Base-by-base conservation (phyloP, 2,329 filamentous ascomycete species). In the Fusarium palustre region DNA sequence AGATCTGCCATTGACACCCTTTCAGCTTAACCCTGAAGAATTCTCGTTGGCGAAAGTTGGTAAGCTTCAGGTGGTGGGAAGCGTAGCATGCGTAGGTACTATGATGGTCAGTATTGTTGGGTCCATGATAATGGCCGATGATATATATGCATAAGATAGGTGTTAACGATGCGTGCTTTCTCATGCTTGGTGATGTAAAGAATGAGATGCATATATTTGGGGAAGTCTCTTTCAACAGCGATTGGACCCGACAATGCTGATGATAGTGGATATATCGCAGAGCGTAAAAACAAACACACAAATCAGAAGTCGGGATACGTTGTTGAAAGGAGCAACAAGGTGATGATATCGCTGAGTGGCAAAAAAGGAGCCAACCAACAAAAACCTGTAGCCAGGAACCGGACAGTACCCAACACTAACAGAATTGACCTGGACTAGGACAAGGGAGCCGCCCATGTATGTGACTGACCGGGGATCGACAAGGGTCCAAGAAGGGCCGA, bases 401-500 rank as follows among this genome's bases (percentile, higher is more conserved):
- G 59, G 53, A 56, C 52, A 59, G 58, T 57, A 28, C 50, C 33
- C 25, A 67, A 43, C 54, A 49, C 59, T 59, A 54, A 53, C 46
- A 49, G 49, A 67, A 58, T 53, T 71, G 65, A 71, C 70, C 65
- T 59, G 70, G 46, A 49, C 46, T 8, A 31, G 46, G 48, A 22
- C 25, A 30, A 36, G 34, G 68, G 56, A 55, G 28, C 54, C 54
- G 62, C 54, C 50, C 45, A 59, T 50, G 59, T 41, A 42, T 63
- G 46, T 67, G 70, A 69, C 53, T 49, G 45, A 70, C 48, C 18
- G 58, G 67, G 70, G 42, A 46, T 25, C 30, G 61, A 45, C 68
- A 28, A 52, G 42, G 64, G 62, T 46, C 55, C 46, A 41, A 70
- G 70, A 75, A 74, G 66, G 72, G 42, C 66, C 72, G 71, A 74